phyloP scores from a whole-genome alignment of 352 stramenopile genomes.

The Pilasporangium apinafurcum region DNA sequence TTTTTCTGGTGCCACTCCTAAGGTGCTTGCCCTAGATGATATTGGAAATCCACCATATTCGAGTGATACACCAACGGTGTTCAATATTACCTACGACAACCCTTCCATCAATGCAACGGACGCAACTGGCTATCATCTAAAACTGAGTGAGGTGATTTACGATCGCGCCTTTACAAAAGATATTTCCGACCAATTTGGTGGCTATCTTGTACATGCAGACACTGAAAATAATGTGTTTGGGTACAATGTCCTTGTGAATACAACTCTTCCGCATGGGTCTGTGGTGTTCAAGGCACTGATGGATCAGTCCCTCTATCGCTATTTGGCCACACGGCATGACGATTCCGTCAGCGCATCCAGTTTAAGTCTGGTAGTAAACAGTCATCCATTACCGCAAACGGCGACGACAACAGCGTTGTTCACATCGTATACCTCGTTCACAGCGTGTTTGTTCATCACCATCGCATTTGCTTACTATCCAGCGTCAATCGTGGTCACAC shows the following conservation, averaged over 20 bases:
- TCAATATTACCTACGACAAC: constrained; percentile 13
- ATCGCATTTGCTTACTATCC: constrained; percentile 90
- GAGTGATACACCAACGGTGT: constrained; percentile 13
- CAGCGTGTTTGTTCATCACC: constrained; percentile 79
- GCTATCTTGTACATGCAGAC: constrained; percentile 14
- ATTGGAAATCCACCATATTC: constrained; percentile 9
- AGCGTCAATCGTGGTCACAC: constrained; percentile 88
- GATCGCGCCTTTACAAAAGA: constrained; percentile 10
- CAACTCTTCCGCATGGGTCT: constrained; percentile 26
- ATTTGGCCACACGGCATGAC: constrained; percentile 37
- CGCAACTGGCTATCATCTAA: constrained; percentile 14
- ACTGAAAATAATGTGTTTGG: constrained; percentile 72
- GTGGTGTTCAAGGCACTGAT: constrained; percentile 50
- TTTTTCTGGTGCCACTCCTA: constrained; percentile 2
- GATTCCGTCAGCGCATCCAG: constrained; percentile 2
- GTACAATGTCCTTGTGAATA: constrained; percentile 53
- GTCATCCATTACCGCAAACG: constrained; percentile 41
- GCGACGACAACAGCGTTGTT: constrained; percentile 31
- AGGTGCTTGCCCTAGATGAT: background rate
- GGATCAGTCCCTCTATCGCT: constrained; percentile 41
- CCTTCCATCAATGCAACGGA: constrained; percentile 16
- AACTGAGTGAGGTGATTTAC: constrained; percentile 20
- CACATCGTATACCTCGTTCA: constrained; percentile 50
- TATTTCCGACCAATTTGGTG: constrained; percentile 21
- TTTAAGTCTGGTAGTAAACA: constrained; percentile 36